Evolutionary conservation across 139 green algal genomes (phyloP).

Genomic region (Volvox reticuliferus): DNA sequence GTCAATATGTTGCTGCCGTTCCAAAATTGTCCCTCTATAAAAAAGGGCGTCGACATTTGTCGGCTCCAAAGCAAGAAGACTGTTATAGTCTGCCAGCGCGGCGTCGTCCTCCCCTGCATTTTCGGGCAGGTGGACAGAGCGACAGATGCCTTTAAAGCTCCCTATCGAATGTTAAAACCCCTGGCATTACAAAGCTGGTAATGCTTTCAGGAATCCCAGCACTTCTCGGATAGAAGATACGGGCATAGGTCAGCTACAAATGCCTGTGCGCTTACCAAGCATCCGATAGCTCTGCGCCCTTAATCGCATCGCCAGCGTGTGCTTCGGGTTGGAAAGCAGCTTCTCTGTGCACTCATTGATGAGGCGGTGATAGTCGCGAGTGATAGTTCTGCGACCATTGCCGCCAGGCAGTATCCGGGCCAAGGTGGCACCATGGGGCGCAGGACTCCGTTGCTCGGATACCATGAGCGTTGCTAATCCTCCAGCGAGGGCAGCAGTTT

Average conservation of each 20-base stretch:
- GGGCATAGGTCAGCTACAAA: background rate
- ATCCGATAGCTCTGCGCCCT: constrained; percentile 16
- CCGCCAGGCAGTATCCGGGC: background rate
- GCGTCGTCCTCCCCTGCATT: constrained; percentile 18
- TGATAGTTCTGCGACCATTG: background rate
- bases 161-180: too few relatives aligned
- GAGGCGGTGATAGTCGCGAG: constrained; percentile 1
- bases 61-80: constrained; percentile 68
- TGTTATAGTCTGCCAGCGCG: constrained; percentile 23
- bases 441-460: background rate
- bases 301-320: constrained; percentile 4
- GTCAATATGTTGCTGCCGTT: constrained; percentile 70
- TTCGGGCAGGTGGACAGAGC: too few relatives aligned
- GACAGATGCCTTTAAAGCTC: too few relatives aligned
- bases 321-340: background rate
- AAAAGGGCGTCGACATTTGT: constrained; percentile 78
- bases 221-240: background rate
- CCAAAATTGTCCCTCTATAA: constrained; percentile 66
- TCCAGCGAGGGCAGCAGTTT: background rate
- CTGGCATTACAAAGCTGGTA: too few relatives aligned
- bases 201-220: too few relatives aligned
- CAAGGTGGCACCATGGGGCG: background rate
- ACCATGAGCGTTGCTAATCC: constrained; percentile 23
- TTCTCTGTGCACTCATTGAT: constrained; percentile 43
- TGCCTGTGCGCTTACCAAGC: constrained; percentile 8